These are phyloP conservation scores for Sporothrix protearum DNA, from an alignment of 2,329 filamentous ascomycete genomes.

Conservation along the genomic window DNA sequence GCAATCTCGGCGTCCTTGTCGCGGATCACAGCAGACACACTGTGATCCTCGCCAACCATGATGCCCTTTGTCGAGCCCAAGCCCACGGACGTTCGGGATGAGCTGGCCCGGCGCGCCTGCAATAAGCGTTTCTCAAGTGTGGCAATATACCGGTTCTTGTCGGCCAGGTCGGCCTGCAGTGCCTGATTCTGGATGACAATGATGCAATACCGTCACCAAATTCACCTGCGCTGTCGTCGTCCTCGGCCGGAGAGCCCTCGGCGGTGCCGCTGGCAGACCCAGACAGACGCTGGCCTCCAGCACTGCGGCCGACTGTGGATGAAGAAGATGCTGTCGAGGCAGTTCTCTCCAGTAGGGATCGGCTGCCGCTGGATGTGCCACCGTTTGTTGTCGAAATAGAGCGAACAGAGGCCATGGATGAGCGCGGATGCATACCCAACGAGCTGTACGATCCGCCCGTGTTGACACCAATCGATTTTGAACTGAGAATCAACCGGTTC, in stretches of 20 bases:
- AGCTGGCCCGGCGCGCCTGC: conserved; percentile 85
- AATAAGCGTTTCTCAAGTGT: conserved; percentile 89
- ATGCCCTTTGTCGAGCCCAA: conserved; percentile 58
- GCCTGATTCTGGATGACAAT: conserved; percentile 78
- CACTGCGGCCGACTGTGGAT: conserved; percentile 56
- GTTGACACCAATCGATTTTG: conserved; percentile 94
- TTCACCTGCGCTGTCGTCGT: conserved; percentile 71
- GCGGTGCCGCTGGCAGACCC: conserved; percentile 43
- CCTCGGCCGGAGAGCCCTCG: conserved; percentile 47
- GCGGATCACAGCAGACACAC: conserved; percentile 66
- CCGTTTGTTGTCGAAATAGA: conserved; percentile 54
- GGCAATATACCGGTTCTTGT: conserved; percentile 94
- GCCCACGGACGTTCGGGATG: conserved; percentile 77
- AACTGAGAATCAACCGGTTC: conserved; percentile 90
- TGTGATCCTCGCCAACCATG: conserved; percentile 74
- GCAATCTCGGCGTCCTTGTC: conserved; percentile 93
- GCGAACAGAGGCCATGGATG: conserved; percentile 50
- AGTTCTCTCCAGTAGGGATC: conserved; percentile 58
- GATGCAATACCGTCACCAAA: conserved; percentile 84
- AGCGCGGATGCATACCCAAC: conserved; percentile 62
- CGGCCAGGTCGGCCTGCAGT: conserved; percentile 90
- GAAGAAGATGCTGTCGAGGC: conserved; percentile 63
- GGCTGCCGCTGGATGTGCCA: conserved; percentile 31
- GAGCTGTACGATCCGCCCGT: conserved; percentile 67
- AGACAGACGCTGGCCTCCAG: conserved; percentile 44